Evolutionary conservation across 371 early-diverging fungal genomes (phyloP).

Genomic region (Entomophthora muscae): DNA sequence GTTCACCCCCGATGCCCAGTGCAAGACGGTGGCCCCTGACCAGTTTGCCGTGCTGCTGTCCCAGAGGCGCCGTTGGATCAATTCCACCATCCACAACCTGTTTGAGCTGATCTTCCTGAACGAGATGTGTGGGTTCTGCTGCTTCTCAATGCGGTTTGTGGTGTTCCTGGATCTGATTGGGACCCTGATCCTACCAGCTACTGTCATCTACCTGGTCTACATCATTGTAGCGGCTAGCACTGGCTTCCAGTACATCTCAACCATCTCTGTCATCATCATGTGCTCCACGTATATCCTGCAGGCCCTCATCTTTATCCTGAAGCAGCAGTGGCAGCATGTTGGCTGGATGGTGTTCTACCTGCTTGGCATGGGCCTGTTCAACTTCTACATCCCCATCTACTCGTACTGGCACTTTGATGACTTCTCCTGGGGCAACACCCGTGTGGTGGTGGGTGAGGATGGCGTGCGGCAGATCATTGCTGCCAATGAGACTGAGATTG

Average conservation of each 20-base stretch:
- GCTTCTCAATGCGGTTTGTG: slow-evolving; percentile 91
- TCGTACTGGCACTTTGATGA: slow-evolving; percentile 88
- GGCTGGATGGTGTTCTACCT: slow-evolving; percentile 76
- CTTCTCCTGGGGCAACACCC: slow-evolving; percentile 73
- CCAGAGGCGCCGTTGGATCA: slow-evolving; percentile 90
- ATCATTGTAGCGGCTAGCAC: slow-evolving; percentile 40
- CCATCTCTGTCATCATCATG: slow-evolving; percentile 34
- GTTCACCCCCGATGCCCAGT: slow-evolving; percentile 89
- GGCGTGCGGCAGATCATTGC: slow-evolving; percentile 33
- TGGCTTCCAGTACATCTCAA: slow-evolving; percentile 30
- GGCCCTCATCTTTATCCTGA: slow-evolving; percentile 27
- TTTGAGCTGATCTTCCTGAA: slow-evolving; percentile 74
- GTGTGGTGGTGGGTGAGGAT: slow-evolving; percentile 47
- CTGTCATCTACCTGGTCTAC: slow-evolving; percentile 64
- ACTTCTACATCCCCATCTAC: slow-evolving; percentile 47
- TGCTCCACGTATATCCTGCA: slow-evolving; percentile 28
- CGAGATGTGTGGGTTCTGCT: slow-evolving; percentile 89
- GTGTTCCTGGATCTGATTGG: slow-evolving; percentile 83
- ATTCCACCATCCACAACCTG: too few species aligned
- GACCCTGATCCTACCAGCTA: slow-evolving; percentile 83
- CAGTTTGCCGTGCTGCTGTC: slow-evolving; percentile 79
- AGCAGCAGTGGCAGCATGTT: slow-evolving; percentile 35
- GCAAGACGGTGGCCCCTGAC: slow-evolving; percentile 93
- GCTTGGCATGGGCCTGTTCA: slow-evolving; percentile 44
- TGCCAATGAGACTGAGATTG: too few species aligned